Base-by-base conservation (phyloP, 1,284 basidiomycete genomes). In the Cryptococcus maquisensis region DNA sequence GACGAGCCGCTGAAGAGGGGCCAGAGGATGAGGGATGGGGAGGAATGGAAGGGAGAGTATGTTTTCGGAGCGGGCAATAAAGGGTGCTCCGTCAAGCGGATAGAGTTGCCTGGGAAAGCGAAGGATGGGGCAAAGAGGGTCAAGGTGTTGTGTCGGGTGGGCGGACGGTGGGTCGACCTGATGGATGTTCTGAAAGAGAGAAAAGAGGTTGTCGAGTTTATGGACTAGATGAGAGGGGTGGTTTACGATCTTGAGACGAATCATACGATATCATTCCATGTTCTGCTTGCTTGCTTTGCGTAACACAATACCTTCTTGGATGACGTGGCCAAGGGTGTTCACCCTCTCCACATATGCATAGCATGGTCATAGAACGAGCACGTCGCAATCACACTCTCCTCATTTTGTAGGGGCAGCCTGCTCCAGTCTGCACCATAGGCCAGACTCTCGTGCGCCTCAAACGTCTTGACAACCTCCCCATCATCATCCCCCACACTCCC, bases 401-500 rank as follows among this genome's bases (percentile, higher is more conserved):
- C 6, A 49, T 68, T 1, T 59, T 54, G 9, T 59, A 63, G 18
- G 70, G 77, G 60, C 79, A 83, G 37, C 15, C 68, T 59, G n/a
- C 84, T 86, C 95, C 96, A 99, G 73, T 98, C 95, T 7, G 82
- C 90, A 0, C 96, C 96, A 70, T 99, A 99, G 6, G 91, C 95
- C 56, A 99, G 78, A 12, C 88, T 91, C 54, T 83, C 73, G 62
- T 98, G 95, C 57, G 78, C 79, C 59, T 91, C 85, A 65, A 91
- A 93, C 15, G 83, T 81, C 55, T 79, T 82, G 2, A 81, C 63
- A 41, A 87, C 74, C 23, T 54, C 57, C 12, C 65, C 62, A 57
- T 40, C 63, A 21, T 42, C 39, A 18, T 32, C 39, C 24, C 28
- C 15, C 3, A 18, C 41, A 15, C 9, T 56, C 52, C 20, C 23